phyloP scores from a whole-genome alignment of 2,329 filamentous ascomycete genomes.

The Calycina marina region DNA sequence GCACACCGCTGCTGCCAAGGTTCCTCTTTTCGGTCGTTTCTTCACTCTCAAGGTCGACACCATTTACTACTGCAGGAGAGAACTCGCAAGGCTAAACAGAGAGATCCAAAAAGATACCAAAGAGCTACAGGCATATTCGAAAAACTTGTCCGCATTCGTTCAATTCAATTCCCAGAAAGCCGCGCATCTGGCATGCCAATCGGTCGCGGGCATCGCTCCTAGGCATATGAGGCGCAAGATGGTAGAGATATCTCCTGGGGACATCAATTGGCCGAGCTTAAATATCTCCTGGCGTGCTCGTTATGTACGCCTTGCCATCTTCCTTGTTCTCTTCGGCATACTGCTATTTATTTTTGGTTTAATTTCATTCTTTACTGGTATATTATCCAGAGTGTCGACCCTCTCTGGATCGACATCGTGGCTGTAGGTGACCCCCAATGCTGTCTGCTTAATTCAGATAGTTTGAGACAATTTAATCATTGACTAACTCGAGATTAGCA shows the following conservation, averaged over 20 bases:
- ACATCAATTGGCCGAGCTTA: slow-evolving; percentile 58
- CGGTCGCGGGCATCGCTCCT: too few relatives aligned
- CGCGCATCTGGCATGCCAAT: slow-evolving; percentile 37
- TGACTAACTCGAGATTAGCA: too few relatives aligned
- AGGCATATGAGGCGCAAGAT: slow-evolving; percentile 38
- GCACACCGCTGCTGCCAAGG: too few relatives aligned
- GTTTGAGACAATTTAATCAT: too few relatives aligned
- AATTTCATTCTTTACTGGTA: slow-evolving; percentile 9
- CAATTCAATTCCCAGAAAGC: slow-evolving; percentile 94
- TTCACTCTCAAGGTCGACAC: slow-evolving; percentile 62
- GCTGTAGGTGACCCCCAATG: too few relatives aligned
- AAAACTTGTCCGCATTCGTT: slow-evolving; percentile 89
- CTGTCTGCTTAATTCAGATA: too few relatives aligned
- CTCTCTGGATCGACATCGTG: slow-evolving; percentile 4
- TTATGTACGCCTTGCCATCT: slow-evolving; percentile 7
- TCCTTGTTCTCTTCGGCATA: too few relatives aligned
- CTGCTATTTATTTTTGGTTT: too few relatives aligned
- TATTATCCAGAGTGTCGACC: slow-evolving; percentile 9
- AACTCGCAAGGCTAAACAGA: slow-evolving; percentile 70
- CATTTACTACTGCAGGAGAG: slow-evolving; percentile 73
- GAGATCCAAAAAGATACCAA: slow-evolving; percentile 81
- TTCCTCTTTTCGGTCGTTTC: too few relatives aligned
- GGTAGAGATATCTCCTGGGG: slow-evolving; percentile 97
- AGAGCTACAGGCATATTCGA: slow-evolving; percentile 64
- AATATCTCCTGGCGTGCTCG: slow-evolving; percentile 41